Conservation (phyloP, 371 early-diverging fungal species). For the Circinella minor region DNA sequence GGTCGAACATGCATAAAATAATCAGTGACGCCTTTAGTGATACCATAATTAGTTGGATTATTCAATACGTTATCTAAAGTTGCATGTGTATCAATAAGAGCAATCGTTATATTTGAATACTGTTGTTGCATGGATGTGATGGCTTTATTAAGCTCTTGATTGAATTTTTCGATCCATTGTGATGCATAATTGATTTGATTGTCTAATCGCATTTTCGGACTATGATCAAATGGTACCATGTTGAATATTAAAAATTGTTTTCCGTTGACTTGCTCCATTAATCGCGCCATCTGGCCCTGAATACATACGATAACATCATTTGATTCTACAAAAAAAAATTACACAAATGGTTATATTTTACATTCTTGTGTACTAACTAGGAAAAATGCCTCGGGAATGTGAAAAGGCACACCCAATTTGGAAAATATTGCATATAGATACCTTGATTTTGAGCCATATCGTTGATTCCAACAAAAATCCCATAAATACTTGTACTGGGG, state of each 20-base stretch:
- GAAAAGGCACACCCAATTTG: too few species aligned
- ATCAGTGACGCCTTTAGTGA: constrained; percentile 7
- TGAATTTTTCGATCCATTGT: constrained; percentile 15
- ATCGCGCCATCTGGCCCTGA: neutral
- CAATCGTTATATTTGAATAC: neutral
- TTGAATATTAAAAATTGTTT: constrained; percentile 19
- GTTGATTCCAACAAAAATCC: constrained; percentile 20
- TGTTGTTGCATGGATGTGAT: neutral
- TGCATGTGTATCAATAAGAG: constrained; percentile 9
- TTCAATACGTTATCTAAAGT: constrained; percentile 5
- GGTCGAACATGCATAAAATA: neutral
- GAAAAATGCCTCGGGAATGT: too few species aligned
- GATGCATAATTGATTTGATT: neutral
- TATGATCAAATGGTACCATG: constrained; percentile 21
- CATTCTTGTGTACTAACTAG: too few species aligned
- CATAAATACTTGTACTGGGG: constrained; percentile 6
- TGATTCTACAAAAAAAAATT: neutral
- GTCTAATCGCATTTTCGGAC: neutral
- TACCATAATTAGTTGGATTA: constrained; percentile 10
- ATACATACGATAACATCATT: constrained; percentile 13
- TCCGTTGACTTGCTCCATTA: constrained; percentile 6
- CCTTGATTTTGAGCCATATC: constrained; percentile 12
- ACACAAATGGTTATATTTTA: neutral
- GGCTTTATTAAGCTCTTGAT: neutral
- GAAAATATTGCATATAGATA: neutral